Base-by-base conservation (phyloP, 805 yeast genomes). In the Naumovozyma castellii region DNA sequence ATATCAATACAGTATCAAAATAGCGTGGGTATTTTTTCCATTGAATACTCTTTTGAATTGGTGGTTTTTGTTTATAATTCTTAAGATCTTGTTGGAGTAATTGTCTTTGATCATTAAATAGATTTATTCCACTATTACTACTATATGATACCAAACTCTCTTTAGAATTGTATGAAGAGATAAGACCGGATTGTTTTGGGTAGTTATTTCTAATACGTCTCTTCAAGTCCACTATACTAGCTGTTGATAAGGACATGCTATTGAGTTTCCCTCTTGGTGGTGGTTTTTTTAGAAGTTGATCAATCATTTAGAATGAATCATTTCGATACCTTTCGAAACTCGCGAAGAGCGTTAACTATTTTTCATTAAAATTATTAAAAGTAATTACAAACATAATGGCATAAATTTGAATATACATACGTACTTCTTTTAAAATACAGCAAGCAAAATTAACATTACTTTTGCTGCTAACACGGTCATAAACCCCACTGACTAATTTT, bases 1-100 rank as follows among this genome's bases (percentile, higher is more conserved):
- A 82, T 1, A 87, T 70, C 2, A 40, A 22, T 3, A 57, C 58
- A 1, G 45, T 42, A 9, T 46, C 44, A 42, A 48, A 56, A 30
- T 40, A 44, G 9, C 18, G 17, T 13, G 40, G 34, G 32, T 41
- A 25, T 10, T 4, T 2, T 12, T 32, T 40, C n/a, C 13, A 36
- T 20, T 5, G 18, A 18, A 27, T 18, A 9, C 13, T 29, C 13
- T 29, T n/a, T 5, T 9, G 13, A 13, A 12, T 9, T 29, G 32
- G 8, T 9, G 14, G 14, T 22, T 22, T 22, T 10, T 22, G 27
- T 6, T 10, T 10, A 22, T 10, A 22, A 22, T 22, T 22, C 10
- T 10, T 6, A 10, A 22, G 27, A 22, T 22, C 27, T 22, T 22
- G 27, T 22, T 22, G 27, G 10, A 22, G 27, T 6, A 22, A 22